Conservation (phyloP, 768 basidiomycete genomes). For the Tephrocybe sp. region DNA sequence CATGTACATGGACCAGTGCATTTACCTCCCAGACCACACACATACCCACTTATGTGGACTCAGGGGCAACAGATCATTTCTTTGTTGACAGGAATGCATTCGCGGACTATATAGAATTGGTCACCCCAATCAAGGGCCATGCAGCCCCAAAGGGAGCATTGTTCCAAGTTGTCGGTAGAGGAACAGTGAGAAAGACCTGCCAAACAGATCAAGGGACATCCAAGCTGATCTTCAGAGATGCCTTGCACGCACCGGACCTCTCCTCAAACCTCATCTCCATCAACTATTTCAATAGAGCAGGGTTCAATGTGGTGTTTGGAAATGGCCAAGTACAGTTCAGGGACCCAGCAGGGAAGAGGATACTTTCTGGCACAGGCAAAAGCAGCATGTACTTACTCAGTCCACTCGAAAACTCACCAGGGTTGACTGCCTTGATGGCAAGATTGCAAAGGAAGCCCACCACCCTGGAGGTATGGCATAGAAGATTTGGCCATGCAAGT, state of each 20-base stretch:
- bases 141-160: neutral
- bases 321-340: neutral
- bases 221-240: neutral
- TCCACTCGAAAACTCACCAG: neutral
- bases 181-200: neutral
- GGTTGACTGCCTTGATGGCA: neutral
- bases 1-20: no score
- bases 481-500: slow-evolving; percentile 20
- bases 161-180: neutral
- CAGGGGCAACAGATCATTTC: neutral
- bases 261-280: slow-evolving; percentile 6
- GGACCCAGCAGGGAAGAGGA: neutral
- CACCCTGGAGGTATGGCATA: slow-evolving; percentile 25
- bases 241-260: slow-evolving; percentile 1
- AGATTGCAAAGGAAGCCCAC: slow-evolving; percentile 18
- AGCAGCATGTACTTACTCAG: neutral
- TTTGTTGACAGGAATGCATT: neutral
- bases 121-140: neutral
- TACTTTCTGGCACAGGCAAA: neutral
- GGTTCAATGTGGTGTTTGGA: neutral
- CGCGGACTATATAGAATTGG: neutral
- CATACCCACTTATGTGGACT: neutral
- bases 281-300: neutral
- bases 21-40: no score
- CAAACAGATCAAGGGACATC: neutral